phyloP scores from a whole-genome alignment of 495 filamentous ascomycete species.

The Xylaria venustula region DNA sequence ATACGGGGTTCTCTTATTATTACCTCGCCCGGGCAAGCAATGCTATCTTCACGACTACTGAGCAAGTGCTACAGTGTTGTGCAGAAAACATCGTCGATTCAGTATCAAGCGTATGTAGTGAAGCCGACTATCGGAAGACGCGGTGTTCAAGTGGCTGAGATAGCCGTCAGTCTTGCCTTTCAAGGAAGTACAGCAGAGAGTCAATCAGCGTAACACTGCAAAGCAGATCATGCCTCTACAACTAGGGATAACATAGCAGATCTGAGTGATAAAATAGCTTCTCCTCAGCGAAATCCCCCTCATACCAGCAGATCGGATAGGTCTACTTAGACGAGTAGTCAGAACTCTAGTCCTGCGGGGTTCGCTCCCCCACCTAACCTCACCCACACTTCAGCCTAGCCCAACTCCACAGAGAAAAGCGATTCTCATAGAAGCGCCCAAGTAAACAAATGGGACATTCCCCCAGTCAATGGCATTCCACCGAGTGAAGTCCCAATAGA shows the following conservation, averaged over 20 bases:
- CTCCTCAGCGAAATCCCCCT: neutral
- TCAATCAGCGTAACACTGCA: too few species aligned
- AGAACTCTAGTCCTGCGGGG: too few species aligned
- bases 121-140: too few species aligned
- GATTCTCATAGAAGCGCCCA: conserved; percentile 54
- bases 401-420: conserved; percentile 56
- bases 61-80: neutral
- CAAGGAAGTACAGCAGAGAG: too few species aligned
- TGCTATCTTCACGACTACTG: neutral
- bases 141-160: too few species aligned
- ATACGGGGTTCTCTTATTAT: neutral
- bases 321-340: too few species aligned
- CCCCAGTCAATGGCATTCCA: conserved; percentile 70
- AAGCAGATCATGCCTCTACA: too few species aligned
- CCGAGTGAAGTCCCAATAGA: conserved; percentile 54
- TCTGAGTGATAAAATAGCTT: too few species aligned
- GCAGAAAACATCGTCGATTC: neutral
- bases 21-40: neutral
- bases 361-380: conserved; percentile 7
- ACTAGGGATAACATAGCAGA: too few species aligned
- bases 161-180: too few species aligned
- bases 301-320: neutral
- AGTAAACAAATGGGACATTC: conserved; percentile 62
- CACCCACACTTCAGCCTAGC: too few species aligned
- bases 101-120: neutral